Conservation (phyloP, 345 rosid species). For the Populus simonii region DNA sequence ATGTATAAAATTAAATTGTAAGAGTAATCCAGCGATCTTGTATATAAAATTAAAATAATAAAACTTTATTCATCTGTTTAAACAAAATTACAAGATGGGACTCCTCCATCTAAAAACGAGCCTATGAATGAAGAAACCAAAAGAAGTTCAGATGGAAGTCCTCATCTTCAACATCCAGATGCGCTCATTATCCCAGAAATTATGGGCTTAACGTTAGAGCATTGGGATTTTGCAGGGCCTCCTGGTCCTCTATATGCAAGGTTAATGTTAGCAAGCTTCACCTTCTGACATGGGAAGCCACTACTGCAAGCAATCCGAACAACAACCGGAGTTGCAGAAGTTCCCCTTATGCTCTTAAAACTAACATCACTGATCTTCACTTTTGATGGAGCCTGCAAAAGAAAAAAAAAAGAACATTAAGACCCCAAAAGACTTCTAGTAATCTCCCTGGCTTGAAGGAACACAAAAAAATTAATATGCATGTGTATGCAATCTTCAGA, state of each 20-base stretch:
- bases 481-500: no score
- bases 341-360: not conserved
- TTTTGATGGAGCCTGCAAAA: not conserved
- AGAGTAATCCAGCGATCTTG: no score
- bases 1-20: no score
- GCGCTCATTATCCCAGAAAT: not conserved
- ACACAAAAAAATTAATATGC: no score
- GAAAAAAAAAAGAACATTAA: no score
- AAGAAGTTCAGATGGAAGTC: not conserved
- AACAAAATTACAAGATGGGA: no score
- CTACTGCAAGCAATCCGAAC: not conserved
- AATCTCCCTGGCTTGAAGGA: no score
- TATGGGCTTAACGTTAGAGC: not conserved
- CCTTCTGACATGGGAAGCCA: not conserved
- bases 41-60: no score
- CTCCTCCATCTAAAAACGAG: no score
- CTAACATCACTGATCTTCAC: not conserved
- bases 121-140: no score
- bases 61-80: no score
- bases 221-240: not conserved
- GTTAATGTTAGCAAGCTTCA: not conserved
- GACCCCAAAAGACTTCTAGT: no score
- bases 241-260: not conserved
- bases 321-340: not conserved
- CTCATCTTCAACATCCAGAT: not conserved